Evolutionary conservation across 306 rosid genomes (phyloP).

Genomic region (Sindora glabra): DNA sequence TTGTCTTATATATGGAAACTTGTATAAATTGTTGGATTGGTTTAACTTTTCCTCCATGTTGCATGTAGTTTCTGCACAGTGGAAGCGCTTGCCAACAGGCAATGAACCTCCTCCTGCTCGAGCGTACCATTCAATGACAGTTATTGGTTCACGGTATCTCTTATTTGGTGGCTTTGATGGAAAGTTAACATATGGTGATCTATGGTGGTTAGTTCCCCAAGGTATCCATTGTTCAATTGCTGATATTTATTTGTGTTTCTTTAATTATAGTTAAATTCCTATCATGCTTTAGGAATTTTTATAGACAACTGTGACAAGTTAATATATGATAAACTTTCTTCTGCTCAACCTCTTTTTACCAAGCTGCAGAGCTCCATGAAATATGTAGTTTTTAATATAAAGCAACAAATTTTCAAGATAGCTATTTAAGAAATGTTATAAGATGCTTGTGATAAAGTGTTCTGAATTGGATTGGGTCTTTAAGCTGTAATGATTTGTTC

Average conservation of each 20-base stretch:
- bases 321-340: background rate
- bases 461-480: background rate
- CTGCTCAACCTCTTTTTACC: background rate
- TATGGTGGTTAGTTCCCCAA: slow-evolving; percentile 97
- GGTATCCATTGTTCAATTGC: slow-evolving; percentile 35
- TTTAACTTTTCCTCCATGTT: slow-evolving; percentile 4
- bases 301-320: background rate
- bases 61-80: slow-evolving; percentile 74
- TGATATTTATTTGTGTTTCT: background rate
- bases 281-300: background rate
- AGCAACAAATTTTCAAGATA: slow-evolving; percentile 8
- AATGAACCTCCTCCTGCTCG: slow-evolving; percentile 93
- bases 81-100: slow-evolving; percentile 82
- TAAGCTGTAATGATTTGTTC: background rate
- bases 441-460: background rate
- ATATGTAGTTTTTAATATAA: background rate
- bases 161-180: slow-evolving; percentile 97
- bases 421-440: background rate
- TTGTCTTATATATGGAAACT: background rate
- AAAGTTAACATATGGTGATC: slow-evolving; percentile 78
- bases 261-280: background rate
- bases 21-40: background rate
- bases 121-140: slow-evolving; percentile 85
- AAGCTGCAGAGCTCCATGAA: background rate
- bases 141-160: slow-evolving; percentile 66